A percentile compares a stretch with the other conserved stretches of the same genome.
Evolutionary conservation across 2,329 filamentous ascomycete genomes (phyloP).

Genomic region (Corniculantispora saksenae): DNA sequence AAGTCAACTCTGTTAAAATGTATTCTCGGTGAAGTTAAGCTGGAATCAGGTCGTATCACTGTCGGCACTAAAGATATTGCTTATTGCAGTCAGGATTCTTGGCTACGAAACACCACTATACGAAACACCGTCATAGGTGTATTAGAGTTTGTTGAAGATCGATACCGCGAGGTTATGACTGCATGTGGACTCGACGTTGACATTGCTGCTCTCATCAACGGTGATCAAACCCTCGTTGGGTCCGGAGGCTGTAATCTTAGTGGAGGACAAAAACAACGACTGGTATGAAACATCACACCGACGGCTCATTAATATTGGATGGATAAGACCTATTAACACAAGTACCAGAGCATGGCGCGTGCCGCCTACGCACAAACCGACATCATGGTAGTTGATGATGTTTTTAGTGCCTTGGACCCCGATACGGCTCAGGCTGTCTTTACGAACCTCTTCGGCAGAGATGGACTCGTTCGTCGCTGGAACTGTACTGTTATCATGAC

Average conservation of each 20-base stretch:
- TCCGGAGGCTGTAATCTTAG: slow-evolving; percentile 13
- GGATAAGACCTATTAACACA: not conserved
- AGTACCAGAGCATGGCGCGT: not conserved
- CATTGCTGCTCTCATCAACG: not conserved
- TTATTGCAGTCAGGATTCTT: slow-evolving; percentile 1
- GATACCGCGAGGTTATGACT: not conserved
- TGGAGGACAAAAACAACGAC: slow-evolving; percentile 15
- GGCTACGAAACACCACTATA: not conserved
- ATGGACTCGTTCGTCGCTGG: not conserved
- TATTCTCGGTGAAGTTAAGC: not conserved
- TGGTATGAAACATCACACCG: too few relatives aligned
- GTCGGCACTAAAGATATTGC: not conserved
- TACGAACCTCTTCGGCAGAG: not conserved
- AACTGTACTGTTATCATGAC: slow-evolving; percentile 14
- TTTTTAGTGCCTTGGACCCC: slow-evolving; percentile 7
- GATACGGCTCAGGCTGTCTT: not conserved
- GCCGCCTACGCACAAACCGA: not conserved
- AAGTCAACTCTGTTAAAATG: not conserved
- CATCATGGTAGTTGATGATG: slow-evolving; percentile 12
- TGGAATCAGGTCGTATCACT: not conserved
- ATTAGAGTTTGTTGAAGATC: not conserved
- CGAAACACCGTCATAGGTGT: not conserved
- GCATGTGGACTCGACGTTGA: not conserved
- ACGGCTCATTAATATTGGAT: too few relatives aligned
- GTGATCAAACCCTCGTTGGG: not conserved